Evolutionary conservation across 2,329 filamentous ascomycete genomes (phyloP), one percentile per base, ranked within the genome.

Genomic region (Scytalidium sp.): DNA sequence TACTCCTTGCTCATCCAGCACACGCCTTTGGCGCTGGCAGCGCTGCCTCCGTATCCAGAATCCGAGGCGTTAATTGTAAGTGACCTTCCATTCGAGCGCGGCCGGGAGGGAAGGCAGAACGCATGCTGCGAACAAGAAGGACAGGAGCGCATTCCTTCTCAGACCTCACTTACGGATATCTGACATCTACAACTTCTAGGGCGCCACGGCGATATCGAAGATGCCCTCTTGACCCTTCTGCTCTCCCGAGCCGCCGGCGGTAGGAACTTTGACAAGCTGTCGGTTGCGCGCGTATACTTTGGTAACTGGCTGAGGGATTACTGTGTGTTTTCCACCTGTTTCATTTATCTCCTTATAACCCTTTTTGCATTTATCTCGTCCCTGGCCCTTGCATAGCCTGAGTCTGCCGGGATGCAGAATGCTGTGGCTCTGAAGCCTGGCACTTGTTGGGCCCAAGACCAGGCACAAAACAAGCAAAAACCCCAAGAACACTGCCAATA

Each of bases 261-360:
- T 59, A 91, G 92, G 75, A 95, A 92, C 64, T 96, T 96, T 71
- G 83, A 81, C 75, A 94, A 94, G 74, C 81, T 96, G 63, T 87
- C 85, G 64, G 88, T 96, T 55, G 88, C 92, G 56, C 83, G 91
- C 53, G 88, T 95, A 56, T 97, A 97, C 75, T 97, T 97, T 73
- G 92, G 92, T 56, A 97, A 96, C 75, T 96, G 92, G 92, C 81
- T 96, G 27, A 83, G 83, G 49, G 92, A 97, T 70, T 97, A 97
- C 71, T 94, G 64, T 65, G 47, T 50, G 61, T 51, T 7, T n/a
- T 10, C 17, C 7, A 7, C 25, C 25, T 29, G 8, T 29, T 29
- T 29, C 13, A 7, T 8, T 29, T 29, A 13, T 13, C 8, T 29
- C 13, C 25, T 29, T 29, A 8, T 7, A 29, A 29, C 25, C 25